These are phyloP conservation scores for Exophiala dermatitidis DNA, from an alignment of 2,329 filamentous ascomycete species.

Conservation along the genomic window DNA sequence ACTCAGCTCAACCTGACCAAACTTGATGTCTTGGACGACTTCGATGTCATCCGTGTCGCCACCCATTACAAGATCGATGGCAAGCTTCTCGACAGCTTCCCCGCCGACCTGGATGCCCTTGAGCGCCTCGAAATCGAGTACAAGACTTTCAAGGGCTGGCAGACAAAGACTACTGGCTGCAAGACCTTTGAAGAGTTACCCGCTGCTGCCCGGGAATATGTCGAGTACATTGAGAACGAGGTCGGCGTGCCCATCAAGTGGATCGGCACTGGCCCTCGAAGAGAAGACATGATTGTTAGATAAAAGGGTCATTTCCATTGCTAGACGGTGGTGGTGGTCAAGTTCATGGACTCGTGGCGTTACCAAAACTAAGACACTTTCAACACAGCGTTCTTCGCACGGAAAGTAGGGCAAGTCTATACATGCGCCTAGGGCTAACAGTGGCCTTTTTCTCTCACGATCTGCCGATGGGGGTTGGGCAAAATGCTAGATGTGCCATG, in stretches of 20 bases:
- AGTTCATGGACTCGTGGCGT: neutral
- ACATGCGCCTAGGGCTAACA: no score
- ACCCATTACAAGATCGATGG: slow-evolving; percentile 51
- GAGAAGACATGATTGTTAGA: slow-evolving; percentile 56
- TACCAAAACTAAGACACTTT: neutral
- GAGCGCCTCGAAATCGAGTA: slow-evolving; percentile 48
- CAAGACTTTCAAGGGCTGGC: slow-evolving; percentile 55
- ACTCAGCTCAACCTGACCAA: slow-evolving; percentile 56
- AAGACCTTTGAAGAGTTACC: slow-evolving; percentile 53
- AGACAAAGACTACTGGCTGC: slow-evolving; percentile 51
- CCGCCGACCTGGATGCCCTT: slow-evolving; percentile 48
- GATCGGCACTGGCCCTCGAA: slow-evolving; percentile 56
- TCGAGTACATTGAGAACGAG: slow-evolving; percentile 54
- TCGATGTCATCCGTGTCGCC: slow-evolving; percentile 56
- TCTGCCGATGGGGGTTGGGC: no score
- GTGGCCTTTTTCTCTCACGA: no score
- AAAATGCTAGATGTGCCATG: neutral
- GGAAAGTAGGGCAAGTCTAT: no score
- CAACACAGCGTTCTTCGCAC: neutral
- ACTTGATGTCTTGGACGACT: slow-evolving; percentile 57
- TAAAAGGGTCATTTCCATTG: neutral
- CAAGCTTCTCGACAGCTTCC: slow-evolving; percentile 48
- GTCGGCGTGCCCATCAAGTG: slow-evolving; percentile 54
- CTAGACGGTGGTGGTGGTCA: no score
- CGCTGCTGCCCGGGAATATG: slow-evolving; percentile 50